Evolutionary conservation across 129 eudicot species (phyloP).

Genomic region (Helianthus tuberosus): DNA sequence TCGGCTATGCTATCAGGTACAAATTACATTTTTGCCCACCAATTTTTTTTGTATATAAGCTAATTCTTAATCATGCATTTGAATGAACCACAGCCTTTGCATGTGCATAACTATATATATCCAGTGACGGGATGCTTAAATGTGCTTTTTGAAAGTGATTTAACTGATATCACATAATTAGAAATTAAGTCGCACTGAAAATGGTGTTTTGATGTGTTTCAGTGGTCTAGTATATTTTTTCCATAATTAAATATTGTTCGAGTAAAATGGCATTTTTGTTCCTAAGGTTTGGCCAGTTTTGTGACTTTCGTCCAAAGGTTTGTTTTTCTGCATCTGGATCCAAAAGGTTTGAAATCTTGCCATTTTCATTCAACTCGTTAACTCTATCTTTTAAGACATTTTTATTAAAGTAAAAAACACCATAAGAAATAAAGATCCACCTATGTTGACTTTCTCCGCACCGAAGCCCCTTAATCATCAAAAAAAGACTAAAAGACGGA

Average conservation of each 20-base stretch:
- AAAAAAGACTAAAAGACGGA: too few species aligned
- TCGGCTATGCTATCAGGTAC: conserved; percentile 99
- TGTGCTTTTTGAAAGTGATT: neutral
- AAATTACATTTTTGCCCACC: neutral
- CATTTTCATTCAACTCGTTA: too few species aligned
- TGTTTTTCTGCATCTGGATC: too few species aligned
- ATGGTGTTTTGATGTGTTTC: neutral
- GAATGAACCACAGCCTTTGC: neutral
- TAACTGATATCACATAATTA: neutral
- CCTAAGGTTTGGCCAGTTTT: too few species aligned
- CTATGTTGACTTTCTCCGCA: too few species aligned
- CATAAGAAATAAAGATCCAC: too few species aligned
- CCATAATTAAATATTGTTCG: neutral
- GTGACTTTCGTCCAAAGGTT: too few species aligned
- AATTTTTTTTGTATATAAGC: neutral
- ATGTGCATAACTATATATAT: conserved; percentile 1
- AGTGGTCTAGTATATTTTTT: neutral
- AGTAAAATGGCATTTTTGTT: too few species aligned
- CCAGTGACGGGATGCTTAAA: conserved; percentile 9
- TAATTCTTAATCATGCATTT: neutral
- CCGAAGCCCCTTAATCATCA: too few species aligned
- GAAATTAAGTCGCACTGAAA: neutral
- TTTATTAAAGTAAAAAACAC: too few species aligned
- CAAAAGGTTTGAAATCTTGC: too few species aligned
- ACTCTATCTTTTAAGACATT: too few species aligned